These are phyloP conservation scores for Suhomyces atakaporum DNA, from an alignment of 1,139 yeast genomes.

Conservation along the genomic window DNA sequence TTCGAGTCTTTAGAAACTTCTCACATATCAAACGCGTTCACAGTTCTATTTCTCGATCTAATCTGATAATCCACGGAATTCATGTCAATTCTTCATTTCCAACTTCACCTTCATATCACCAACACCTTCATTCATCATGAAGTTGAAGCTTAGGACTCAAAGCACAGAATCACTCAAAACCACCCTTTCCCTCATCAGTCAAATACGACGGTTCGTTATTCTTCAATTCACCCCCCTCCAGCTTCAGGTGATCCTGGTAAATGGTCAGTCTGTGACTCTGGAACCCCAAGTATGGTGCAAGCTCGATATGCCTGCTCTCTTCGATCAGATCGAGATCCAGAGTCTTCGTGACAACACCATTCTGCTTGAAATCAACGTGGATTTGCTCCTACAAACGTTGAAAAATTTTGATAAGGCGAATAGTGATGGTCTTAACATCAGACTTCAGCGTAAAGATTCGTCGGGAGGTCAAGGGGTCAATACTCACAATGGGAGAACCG, in stretches of 20 bases:
- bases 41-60: too few relatives aligned
- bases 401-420: constrained; percentile 55
- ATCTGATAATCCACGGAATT: too few relatives aligned
- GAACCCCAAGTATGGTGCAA: constrained; percentile 70
- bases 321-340: constrained; percentile 50
- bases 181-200: constrained; percentile 34
- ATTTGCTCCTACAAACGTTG: constrained; percentile 54
- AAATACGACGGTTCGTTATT: constrained; percentile 33
- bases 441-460: constrained; percentile 51
- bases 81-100: too few relatives aligned
- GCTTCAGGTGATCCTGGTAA: constrained; percentile 51
- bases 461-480: constrained; percentile 29
- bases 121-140: constrained; percentile 23
- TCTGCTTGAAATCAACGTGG: constrained; percentile 57
- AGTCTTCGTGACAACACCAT: constrained; percentile 50
- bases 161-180: constrained; percentile 32
- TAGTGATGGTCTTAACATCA: constrained; percentile 51
- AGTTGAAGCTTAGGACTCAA: constrained; percentile 35
- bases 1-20: too few relatives aligned
- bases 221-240: constrained; percentile 45
- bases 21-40: too few relatives aligned
- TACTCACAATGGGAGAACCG: constrained; percentile 40
- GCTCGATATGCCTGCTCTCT: constrained; percentile 42
- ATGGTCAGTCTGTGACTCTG: constrained; percentile 36
- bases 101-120: not conserved